Conservation (phyloP, 2,329 filamentous ascomycete species). For the Botryosphaeria dothidea region DNA sequence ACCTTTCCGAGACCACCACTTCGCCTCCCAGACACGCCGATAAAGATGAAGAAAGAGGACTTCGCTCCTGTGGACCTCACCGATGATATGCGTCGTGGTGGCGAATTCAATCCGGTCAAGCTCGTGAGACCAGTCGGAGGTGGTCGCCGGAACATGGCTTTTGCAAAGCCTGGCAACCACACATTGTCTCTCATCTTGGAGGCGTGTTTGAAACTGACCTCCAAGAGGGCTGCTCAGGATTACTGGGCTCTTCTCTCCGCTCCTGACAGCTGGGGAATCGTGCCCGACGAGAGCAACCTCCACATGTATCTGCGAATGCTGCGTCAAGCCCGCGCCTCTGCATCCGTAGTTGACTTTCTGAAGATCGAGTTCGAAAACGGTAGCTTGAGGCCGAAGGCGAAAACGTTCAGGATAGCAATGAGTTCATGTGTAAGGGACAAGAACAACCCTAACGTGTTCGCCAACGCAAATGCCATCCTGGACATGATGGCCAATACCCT, state of each 20-base stretch:
- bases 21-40: constrained; percentile 22
- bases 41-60: constrained; percentile 25
- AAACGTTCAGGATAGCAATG: constrained; percentile 71
- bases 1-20: neutral
- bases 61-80: neutral
- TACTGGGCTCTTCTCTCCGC: constrained; percentile 78
- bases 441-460: constrained; percentile 69
- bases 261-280: constrained; percentile 55
- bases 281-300: constrained; percentile 73
- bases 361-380: constrained; percentile 41
- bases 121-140: constrained; percentile 6
- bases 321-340: constrained; percentile 65
- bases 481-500: constrained; percentile 6
- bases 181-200: constrained; percentile 70
- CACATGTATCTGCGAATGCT: constrained; percentile 68
- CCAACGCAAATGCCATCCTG: constrained; percentile 65
- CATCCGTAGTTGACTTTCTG: constrained; percentile 61
- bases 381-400: constrained; percentile 30
- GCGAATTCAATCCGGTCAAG: constrained; percentile 6
- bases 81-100: neutral
- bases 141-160: constrained; percentile 31
- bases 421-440: constrained; percentile 73
- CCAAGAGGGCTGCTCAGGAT: constrained; percentile 61
- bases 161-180: constrained; percentile 52
- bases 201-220: constrained; percentile 61